A percentile compares a stretch with the other conserved stretches of the same genome.
Evolutionary conservation across 169 alveolate species (phyloP).

Genomic region (Plasmodium reichenowi): DNA sequence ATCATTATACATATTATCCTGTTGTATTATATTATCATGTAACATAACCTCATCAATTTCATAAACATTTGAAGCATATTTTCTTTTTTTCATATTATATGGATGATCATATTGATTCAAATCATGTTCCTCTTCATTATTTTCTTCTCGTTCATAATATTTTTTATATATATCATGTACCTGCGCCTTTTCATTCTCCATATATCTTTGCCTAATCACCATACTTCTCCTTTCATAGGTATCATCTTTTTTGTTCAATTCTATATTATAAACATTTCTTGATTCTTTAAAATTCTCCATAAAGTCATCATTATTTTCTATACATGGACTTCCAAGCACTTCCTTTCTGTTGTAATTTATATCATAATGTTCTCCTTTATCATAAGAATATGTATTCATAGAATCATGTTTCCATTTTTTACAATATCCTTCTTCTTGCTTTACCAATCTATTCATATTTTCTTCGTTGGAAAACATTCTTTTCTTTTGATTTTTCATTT

Average conservation of each 20-base stretch:
- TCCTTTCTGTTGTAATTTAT: background rate
- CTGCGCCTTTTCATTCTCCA: background rate
- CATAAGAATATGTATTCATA: background rate
- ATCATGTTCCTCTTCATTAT: constrained; percentile 8
- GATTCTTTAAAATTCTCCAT: too few relatives aligned
- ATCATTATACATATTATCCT: background rate
- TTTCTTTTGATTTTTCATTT: background rate
- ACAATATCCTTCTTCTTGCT: too few relatives aligned
- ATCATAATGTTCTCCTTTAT: background rate
- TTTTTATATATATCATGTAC: background rate
- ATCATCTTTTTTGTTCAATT: background rate
- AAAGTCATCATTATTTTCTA: background rate
- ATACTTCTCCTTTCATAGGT: constrained; percentile 18
- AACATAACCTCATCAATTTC: background rate
- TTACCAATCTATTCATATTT: background rate
- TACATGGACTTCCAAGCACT: background rate
- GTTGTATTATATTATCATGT: background rate
- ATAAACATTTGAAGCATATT: background rate
- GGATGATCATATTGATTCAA: background rate
- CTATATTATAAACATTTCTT: too few relatives aligned
- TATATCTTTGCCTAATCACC: background rate
- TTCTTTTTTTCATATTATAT: background rate
- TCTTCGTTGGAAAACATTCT: background rate
- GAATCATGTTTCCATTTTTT: background rate
- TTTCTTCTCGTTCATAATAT: background rate